A percentile compares a stretch with the other conserved stretches of the same genome.
Conservation (phyloP, 441 rosid species). For the Populus tomentosa region DNA sequence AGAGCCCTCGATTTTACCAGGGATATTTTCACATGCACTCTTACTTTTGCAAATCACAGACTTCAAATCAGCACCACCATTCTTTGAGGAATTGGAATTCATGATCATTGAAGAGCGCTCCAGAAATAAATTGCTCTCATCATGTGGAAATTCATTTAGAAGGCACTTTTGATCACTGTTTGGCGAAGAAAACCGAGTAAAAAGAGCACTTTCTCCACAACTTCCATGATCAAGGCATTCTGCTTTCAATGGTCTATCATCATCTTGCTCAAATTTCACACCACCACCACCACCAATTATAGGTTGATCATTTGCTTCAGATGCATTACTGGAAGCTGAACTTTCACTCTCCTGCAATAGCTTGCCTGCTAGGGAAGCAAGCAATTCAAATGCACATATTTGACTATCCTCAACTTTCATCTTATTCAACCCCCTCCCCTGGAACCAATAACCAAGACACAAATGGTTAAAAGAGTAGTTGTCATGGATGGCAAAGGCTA, state of each 20-base stretch:
- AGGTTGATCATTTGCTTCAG: constrained; percentile 45
- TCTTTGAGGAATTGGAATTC: constrained; percentile 32
- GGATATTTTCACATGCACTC: constrained; percentile 21
- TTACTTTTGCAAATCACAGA: constrained; percentile 27
- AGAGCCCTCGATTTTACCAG: constrained; percentile 31
- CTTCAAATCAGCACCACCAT: constrained; percentile 34
- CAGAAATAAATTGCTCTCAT: constrained; percentile 39
- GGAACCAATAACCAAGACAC: constrained; percentile 19
- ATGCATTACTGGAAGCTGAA: constrained; percentile 32
- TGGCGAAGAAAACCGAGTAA: constrained; percentile 34
- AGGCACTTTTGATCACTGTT: constrained; percentile 36
- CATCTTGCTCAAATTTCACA: constrained; percentile 26
- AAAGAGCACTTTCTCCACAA: constrained; percentile 28
- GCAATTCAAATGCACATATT: constrained; percentile 57
- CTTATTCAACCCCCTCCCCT: constrained; percentile 50
- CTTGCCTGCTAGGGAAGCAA: constrained; percentile 71
- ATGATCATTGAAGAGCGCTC: constrained; percentile 35
- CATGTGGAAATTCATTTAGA: constrained; percentile 34
- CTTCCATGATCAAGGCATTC: constrained; percentile 49
- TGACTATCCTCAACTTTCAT: constrained; percentile 39
- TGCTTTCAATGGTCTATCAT: constrained; percentile 13
- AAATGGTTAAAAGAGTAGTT: constrained; percentile 10
- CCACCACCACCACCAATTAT: constrained; percentile 18
- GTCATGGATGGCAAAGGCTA: constrained; percentile 8
- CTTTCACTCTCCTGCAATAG: constrained; percentile 48